Evolutionary conservation across 1,284 basidiomycete species (phyloP).

Genomic region (Rhodotorula sp.): DNA sequence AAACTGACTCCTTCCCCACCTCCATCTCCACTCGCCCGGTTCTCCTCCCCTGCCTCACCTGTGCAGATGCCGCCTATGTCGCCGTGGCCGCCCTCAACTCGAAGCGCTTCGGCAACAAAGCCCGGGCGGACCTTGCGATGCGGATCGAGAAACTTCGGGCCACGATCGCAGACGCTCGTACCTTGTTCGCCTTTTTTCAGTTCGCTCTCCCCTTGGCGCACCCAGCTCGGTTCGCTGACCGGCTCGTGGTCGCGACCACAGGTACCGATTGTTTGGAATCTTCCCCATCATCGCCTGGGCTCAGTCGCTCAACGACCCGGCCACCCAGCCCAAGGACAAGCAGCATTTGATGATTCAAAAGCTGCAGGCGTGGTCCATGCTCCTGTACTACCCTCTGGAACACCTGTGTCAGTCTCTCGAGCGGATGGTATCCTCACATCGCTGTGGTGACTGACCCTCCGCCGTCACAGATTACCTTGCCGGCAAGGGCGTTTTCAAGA

Average conservation of each 20-base stretch:
- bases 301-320: constrained; percentile 40
- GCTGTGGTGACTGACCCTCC: neutral
- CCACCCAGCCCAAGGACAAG: constrained; percentile 52
- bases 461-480: constrained; percentile 58
- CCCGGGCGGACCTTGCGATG: constrained; percentile 30
- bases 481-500: constrained; percentile 59
- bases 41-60: neutral
- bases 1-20: neutral
- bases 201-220: neutral
- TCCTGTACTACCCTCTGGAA: constrained; percentile 75
- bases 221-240: too few relatives aligned
- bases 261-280: constrained; percentile 42
- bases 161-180: constrained; percentile 40
- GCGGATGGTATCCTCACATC: too few relatives aligned
- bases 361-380: constrained; percentile 77
- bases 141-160: constrained; percentile 38
- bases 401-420: constrained; percentile 55
- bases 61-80: constrained; percentile 31
- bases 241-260: neutral
- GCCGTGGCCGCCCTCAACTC: constrained; percentile 23
- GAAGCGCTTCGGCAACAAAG: constrained; percentile 28
- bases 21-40: neutral
- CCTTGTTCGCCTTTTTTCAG: constrained; percentile 25
- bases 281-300: constrained; percentile 44
- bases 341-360: constrained; percentile 59